These are phyloP conservation scores for Boletales sp. DNA, from an alignment of 768 basidiomycete species.

Conservation along the genomic window DNA sequence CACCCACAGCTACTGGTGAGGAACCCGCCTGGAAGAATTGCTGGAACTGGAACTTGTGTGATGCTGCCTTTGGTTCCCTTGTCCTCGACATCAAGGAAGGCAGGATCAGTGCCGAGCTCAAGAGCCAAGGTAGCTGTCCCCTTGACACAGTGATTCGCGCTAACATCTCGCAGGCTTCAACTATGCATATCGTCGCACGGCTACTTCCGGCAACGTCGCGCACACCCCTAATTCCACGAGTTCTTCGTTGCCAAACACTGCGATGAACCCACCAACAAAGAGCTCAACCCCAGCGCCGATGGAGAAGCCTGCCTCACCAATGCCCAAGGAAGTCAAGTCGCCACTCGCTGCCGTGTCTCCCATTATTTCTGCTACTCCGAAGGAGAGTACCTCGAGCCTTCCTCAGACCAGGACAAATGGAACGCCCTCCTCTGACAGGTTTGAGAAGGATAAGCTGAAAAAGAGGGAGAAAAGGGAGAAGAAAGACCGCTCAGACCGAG, in stretches of 20 bases:
- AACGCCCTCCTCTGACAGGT: slow-evolving; percentile 41
- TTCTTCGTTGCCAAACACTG: slow-evolving; percentile 44
- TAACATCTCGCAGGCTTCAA: slow-evolving; percentile 70
- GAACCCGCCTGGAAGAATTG: slow-evolving; percentile 98
- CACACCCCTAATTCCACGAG: slow-evolving; percentile 59
- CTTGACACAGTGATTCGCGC: background rate
- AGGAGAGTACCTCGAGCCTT: slow-evolving; percentile 34
- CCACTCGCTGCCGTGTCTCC: slow-evolving; percentile 35
- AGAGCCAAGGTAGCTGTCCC: slow-evolving; percentile 73
- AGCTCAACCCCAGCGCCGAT: slow-evolving; percentile 31
- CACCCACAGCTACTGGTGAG: slow-evolving; percentile 59
- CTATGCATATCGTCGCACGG: slow-evolving; percentile 85
- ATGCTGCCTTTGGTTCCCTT: slow-evolving; percentile 89
- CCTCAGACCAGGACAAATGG: slow-evolving; percentile 32
- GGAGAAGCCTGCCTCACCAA: slow-evolving; percentile 35
- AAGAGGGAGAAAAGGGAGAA: slow-evolving; percentile 62
- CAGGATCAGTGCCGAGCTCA: slow-evolving; percentile 86
- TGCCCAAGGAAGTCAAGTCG: slow-evolving; percentile 32
- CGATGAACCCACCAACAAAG: slow-evolving; percentile 32
- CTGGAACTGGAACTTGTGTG: slow-evolving; percentile 99
- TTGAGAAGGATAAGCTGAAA: slow-evolving; percentile 55
- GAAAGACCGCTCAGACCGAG: slow-evolving; percentile 47
- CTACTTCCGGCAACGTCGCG: slow-evolving; percentile 46
- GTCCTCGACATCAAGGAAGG: slow-evolving; percentile 90
- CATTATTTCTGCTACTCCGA: slow-evolving; percentile 27